Evolutionary conservation across 257 asterid species (phyloP), one percentile per base, ranked within the genome.

Genomic region (Ophiorrhiza pumila): DNA sequence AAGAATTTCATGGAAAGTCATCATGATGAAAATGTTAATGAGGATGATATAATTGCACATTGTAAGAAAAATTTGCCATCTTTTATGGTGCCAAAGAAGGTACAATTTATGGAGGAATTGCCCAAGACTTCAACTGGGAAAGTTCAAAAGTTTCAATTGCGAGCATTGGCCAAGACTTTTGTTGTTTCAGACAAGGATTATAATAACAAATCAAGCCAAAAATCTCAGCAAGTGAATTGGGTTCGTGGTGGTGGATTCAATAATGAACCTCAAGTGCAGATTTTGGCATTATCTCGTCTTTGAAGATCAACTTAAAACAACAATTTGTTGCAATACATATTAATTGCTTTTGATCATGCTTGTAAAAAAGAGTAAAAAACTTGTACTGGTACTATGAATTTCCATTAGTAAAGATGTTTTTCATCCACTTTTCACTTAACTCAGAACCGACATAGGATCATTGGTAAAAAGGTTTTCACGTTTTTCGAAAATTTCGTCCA

Each of bases 51-150:
- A 8, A 59, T 88, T 7, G 79, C 47, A 15, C 90, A 89, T 76
- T 91, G 98, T 80, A 78, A 87, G 76, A 67, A 59, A 52, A 91
- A 87, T 32, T 69, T 93, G 65, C 82, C 98, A 62, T 71, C 55
- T 10, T 93, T 83, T 70, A 93, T 91, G 97, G 91, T 89, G 52
- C 98, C 98, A 7, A 93, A 93, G 82, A 88, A 77, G 69, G 89
- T 91, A 39, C 27, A 73, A 27, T 83, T 93, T 64, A 45, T 87
- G 79, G 89, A 81, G 27, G 96, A 80, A 4, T 73, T 93, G 73
- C 98, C 98, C 0, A 93, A 87, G 75, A 91, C 92, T 8, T 29
- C 86, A 1, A 87, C 96, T 0, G 97, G 96, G n/a, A 93, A 93
- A 72, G 64, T 91, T 27, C 92, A 88, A 80, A 93, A 91, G 29